Evolutionary conservation across 2,329 filamentous ascomycete genomes (phyloP).

Genomic region (Ambrosiella xylebori): DNA sequence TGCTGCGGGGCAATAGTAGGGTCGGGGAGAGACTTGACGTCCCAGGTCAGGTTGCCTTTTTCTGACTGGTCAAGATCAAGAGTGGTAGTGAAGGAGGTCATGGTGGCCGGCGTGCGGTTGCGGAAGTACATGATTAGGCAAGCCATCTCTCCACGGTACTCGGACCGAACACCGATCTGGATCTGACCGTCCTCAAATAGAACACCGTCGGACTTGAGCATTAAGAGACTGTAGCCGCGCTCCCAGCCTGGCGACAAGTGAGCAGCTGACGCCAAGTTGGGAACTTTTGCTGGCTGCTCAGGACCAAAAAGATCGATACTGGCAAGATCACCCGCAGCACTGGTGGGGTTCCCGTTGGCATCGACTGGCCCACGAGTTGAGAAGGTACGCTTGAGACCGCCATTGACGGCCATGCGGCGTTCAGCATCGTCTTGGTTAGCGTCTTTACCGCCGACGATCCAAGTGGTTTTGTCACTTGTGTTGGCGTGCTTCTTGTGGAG

Average conservation of each 20-base stretch:
- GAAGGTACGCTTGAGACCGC: constrained; percentile 73
- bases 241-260: constrained; percentile 95
- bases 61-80: constrained; percentile 60
- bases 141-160: constrained; percentile 89
- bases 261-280: constrained; percentile 80
- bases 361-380: constrained; percentile 38
- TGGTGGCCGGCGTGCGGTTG: constrained; percentile 73
- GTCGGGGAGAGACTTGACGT: constrained; percentile 77
- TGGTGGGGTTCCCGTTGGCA: constrained; percentile 23
- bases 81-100: constrained; percentile 87
- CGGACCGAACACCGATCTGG: constrained; percentile 78
- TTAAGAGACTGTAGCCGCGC: constrained; percentile 65
- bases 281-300: constrained; percentile 44
- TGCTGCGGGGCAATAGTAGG: constrained; percentile 55
- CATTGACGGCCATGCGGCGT: constrained; percentile 62
- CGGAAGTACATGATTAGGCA: constrained; percentile 91
- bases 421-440: constrained; percentile 71
- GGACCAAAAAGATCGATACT: constrained; percentile 60
- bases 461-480: constrained; percentile 87
- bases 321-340: constrained; percentile 44
- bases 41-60: constrained; percentile 55
- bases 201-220: constrained; percentile 67
- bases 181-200: constrained; percentile 91
- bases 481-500: constrained; percentile 88
- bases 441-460: constrained; percentile 94